A percentile compares a stretch with the other conserved stretches of the same genome.
phyloP scores from a whole-genome alignment of 1,139 yeast species.

The Spencermartinsiella ligniputridi region DNA sequence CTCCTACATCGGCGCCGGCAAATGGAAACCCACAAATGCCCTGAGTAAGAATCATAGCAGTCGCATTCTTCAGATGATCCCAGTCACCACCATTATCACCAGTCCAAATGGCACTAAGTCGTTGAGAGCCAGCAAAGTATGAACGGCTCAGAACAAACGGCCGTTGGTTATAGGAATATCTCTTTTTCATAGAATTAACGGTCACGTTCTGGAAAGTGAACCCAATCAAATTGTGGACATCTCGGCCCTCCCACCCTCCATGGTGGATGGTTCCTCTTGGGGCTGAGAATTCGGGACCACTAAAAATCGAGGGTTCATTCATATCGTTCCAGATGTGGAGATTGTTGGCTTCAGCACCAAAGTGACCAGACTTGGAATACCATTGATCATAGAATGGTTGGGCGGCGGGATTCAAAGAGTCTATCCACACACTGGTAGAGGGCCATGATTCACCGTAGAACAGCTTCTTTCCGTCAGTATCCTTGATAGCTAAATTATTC shows the following conservation, averaged over 20 bases:
- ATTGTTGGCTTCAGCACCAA: slow-evolving; percentile 44
- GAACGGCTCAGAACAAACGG: slow-evolving; percentile 85
- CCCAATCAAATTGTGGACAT: slow-evolving; percentile 81
- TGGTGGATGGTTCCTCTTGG: slow-evolving; percentile 73
- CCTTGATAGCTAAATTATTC: slow-evolving; percentile 38
- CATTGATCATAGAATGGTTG: slow-evolving; percentile 22
- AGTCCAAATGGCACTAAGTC: slow-evolving; percentile 90
- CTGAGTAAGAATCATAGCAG: slow-evolving; percentile 79
- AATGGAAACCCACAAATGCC: slow-evolving; percentile 84
- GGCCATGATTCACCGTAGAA: slow-evolving; percentile 94
- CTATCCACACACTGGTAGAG: slow-evolving; percentile 89
- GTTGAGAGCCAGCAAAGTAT: slow-evolving; percentile 82
- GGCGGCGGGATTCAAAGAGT: slow-evolving; percentile 62
- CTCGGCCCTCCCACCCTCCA: slow-evolving; percentile 84
- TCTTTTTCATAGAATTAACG: slow-evolving; percentile 51
- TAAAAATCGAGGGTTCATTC: slow-evolving; percentile 91
- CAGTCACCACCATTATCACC: slow-evolving; percentile 91
- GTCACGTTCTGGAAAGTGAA: slow-evolving; percentile 73
- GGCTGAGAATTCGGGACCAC: slow-evolving; percentile 86
- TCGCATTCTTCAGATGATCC: slow-evolving; percentile 72
- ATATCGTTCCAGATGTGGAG: slow-evolving; percentile 90
- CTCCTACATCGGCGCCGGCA: slow-evolving; percentile 93
- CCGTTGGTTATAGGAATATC: slow-evolving; percentile 47
- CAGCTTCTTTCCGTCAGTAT: slow-evolving; percentile 42
- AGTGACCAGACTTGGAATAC: slow-evolving; percentile 24